Conservation (phyloP, 257 asterid genomes). For the Nicotiana tabacum region DNA sequence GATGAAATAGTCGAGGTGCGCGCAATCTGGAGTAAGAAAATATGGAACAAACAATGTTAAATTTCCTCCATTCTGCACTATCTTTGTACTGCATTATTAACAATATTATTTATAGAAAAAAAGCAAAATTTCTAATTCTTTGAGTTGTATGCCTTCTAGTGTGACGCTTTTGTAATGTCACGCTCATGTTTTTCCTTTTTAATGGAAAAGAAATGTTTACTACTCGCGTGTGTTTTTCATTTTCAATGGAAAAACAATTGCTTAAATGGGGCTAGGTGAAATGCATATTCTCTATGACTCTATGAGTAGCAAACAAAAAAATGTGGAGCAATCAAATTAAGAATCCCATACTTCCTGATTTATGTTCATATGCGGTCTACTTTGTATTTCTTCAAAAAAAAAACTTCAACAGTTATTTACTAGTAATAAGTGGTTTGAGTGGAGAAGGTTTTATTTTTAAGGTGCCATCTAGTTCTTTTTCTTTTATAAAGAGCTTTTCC, state of each 20-base stretch:
- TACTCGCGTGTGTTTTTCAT: neutral
- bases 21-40: neutral
- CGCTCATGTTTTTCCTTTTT: neutral
- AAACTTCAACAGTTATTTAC: neutral
- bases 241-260: neutral
- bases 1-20: too few relatives aligned
- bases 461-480: neutral
- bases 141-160: neutral
- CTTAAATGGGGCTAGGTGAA: neutral
- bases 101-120: too few relatives aligned
- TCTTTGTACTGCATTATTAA: neutral
- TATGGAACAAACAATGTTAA: neutral
- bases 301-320: neutral
- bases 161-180: neutral
- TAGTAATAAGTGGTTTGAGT: neutral
- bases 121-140: neutral
- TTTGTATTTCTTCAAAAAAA: neutral
- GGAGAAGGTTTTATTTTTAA: neutral
- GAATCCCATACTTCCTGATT: neutral
- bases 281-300: neutral
- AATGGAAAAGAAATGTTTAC: neutral
- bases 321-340: neutral
- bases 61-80: neutral
- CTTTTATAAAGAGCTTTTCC: neutral
- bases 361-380: neutral